Percentiles rank a stretch among this genome's conserved stretches.
Evolutionary conservation across 2,329 filamentous ascomycete genomes (phyloP).

Genomic region (Aspergillus intermedius): DNA sequence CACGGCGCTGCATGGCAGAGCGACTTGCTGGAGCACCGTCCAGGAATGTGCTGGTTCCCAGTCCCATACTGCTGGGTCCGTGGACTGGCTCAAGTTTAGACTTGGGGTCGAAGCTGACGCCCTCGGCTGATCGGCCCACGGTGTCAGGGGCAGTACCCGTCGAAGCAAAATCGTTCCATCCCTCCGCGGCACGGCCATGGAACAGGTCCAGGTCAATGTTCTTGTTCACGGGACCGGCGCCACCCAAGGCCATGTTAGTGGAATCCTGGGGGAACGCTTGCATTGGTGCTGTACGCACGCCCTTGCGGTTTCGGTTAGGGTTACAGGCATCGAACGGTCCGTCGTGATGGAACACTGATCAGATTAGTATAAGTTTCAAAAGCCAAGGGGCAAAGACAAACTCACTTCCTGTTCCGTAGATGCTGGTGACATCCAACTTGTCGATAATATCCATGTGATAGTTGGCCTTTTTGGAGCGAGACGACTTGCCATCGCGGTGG

Average conservation of each 20-base stretch:
- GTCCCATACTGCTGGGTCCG: constrained; percentile 71
- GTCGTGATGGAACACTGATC: constrained; percentile 87
- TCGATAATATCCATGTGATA: constrained; percentile 77
- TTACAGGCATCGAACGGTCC: constrained; percentile 96
- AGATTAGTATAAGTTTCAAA: neutral
- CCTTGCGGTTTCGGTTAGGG: constrained; percentile 83
- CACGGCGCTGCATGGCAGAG: constrained; percentile 67
- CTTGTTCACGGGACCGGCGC: constrained; percentile 73
- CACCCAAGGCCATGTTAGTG: constrained; percentile 84
- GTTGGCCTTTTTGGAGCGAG: constrained; percentile 34
- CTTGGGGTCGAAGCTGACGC: constrained; percentile 58
- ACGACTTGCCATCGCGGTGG: constrained; percentile 30
- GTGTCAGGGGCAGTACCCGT: constrained; percentile 29
- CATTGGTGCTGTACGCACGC: constrained; percentile 80
- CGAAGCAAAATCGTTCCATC: constrained; percentile 70
- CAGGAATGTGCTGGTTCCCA: constrained; percentile 92
- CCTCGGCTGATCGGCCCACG: constrained; percentile 25
- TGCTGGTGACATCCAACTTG: constrained; percentile 90
- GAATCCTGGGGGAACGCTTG: constrained; percentile 91
- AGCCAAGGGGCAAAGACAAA: constrained; percentile 17
- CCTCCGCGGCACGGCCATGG: constrained; percentile 78
- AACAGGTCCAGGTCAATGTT: constrained; percentile 81
- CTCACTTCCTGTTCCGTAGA: constrained; percentile 86
- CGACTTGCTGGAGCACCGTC: constrained; percentile 86
- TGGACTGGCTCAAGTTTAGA: constrained; percentile 66